phyloP scores from a whole-genome alignment of 2,329 filamentous ascomycete genomes.

The Aspergillus novofumigatus region DNA sequence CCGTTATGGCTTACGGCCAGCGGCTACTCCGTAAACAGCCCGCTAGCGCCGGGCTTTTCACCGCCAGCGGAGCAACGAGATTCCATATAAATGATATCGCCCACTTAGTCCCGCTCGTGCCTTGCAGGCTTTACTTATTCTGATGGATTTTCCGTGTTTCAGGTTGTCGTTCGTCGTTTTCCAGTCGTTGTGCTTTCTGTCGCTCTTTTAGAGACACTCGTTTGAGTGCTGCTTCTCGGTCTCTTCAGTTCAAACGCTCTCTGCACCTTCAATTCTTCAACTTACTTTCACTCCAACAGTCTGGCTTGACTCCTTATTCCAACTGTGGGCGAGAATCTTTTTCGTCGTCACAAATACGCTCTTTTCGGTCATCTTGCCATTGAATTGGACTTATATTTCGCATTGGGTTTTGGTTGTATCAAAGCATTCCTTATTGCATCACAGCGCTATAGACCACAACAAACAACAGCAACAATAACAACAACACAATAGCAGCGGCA shows the following conservation, averaged over 20 bases:
- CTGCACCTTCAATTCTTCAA: conserved; percentile 10
- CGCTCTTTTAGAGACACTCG: conserved; percentile 30
- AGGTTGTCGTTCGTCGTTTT: conserved; percentile 21
- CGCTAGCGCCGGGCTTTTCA: background rate
- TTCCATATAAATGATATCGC: background rate
- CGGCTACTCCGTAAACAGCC: background rate
- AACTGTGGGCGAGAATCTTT: conserved; percentile 12
- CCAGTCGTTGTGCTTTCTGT: conserved; percentile 26
- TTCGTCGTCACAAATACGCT: conserved; percentile 17
- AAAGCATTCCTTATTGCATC: conserved; percentile 27
- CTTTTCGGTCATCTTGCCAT: conserved; percentile 14
- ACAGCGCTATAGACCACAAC: conserved; percentile 21
- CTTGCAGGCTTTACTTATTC: background rate
- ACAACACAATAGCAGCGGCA: conserved; percentile 8
- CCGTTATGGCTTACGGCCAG: background rate
- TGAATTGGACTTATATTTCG: conserved; percentile 15
- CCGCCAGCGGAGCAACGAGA: background rate
- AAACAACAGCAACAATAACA: conserved; percentile 20
- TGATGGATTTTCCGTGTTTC: conserved; percentile 14
- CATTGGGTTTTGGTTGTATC: conserved; percentile 20
- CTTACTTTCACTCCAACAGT: conserved; percentile 5
- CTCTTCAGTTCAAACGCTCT: conserved; percentile 27
- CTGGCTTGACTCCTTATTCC: conserved; percentile 13
- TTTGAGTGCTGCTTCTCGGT: conserved; percentile 21
- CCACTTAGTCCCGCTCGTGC: background rate